Percentiles rank a stretch among this genome's conserved stretches.
Conservation (phyloP, 2,329 filamentous ascomycete genomes). For the Aulographum hederae region DNA sequence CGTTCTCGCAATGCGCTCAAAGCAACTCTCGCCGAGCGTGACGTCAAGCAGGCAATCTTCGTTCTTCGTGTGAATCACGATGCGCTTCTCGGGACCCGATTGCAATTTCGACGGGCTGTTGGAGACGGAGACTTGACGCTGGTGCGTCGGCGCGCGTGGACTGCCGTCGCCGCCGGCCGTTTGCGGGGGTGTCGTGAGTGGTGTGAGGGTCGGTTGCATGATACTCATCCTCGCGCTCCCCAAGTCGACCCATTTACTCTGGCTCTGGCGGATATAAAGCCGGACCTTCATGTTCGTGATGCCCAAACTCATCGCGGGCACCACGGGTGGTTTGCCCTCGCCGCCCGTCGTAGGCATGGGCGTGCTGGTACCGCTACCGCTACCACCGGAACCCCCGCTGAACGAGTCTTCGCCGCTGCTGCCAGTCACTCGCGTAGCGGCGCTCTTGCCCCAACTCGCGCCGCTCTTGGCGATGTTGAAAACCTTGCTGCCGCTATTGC, state of each 20-base stretch:
- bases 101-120: constrained; percentile 7
- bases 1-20: constrained; percentile 64
- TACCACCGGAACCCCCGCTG: constrained; percentile 25
- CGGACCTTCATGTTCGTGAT: constrained; percentile 72
- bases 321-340: constrained; percentile 3
- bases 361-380: constrained; percentile 22
- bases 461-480: constrained; percentile 40
- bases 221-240: constrained; percentile 73
- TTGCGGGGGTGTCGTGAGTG: constrained; percentile 21
- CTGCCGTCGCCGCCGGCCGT: constrained; percentile 10
- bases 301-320: constrained; percentile 32
- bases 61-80: constrained; percentile 58
- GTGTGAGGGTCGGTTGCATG: constrained; percentile 39
- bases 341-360: constrained; percentile 10
- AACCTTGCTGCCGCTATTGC: constrained; percentile 42
- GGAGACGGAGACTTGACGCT: neutral
- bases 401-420: constrained; percentile 21
- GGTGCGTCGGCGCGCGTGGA: constrained; percentile 15
- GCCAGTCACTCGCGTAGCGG: neutral
- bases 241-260: constrained; percentile 76
- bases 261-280: constrained; percentile 59
- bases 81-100: constrained; percentile 58
- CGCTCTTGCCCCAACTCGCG: constrained; percentile 10
- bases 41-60: constrained; percentile 61
- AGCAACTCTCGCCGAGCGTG: constrained; percentile 67